Evolutionary conservation across 2,329 filamentous ascomycete genomes (phyloP), one percentile per base, ranked within the genome.

Genomic region (Exophiala oligosperma): DNA sequence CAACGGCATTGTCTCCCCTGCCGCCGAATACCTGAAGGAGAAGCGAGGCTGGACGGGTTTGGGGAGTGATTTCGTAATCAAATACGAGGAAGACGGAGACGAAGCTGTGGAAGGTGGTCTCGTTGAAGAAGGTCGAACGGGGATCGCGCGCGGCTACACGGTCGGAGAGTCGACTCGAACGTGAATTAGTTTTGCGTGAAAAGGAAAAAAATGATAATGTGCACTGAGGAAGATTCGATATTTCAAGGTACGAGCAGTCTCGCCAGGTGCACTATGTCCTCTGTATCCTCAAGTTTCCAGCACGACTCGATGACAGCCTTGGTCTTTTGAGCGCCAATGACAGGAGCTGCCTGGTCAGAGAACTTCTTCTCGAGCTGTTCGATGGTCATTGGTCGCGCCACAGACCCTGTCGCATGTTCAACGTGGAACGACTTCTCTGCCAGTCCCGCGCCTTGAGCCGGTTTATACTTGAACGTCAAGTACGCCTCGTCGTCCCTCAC

Each of bases 41-140:
- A 84, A 92, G 68, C 79, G 94, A 56, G 96, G 91, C 3, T 99
- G 94, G 94, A 89, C 89, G 69, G 94, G 94, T 0, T 75, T 99
- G 24, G 94, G 94, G 0, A 96, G 85, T 61, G 94, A 99, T 71
- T 95, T 92, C 67, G 79, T 81, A 58, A 79, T 84, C 59, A 75
- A 74, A 64, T 84, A 84, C 63, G 83, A 87, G 29, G 79, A 82
- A n/a, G 79, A 82, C 49, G 79, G 75, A 23, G 47, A 57, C 21
- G 79, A 82, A n/a, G 79, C 82, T 49, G 79, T 75, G 23, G 47
- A 59, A 23, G 82, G 89, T 56, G 87, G 89, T 1, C 72, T 84
- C 17, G 83, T 99, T 57, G 91, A 96, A 70, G 87, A 97, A 74
- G 94, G 94, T 1, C 84, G 91, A 64, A 89, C 87, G 64, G 94